Percentiles rank a stretch among this genome's conserved stretches.
phyloP scores from a whole-genome alignment of 2,329 filamentous ascomycete genomes.

The Stachybotrys elegans region DNA sequence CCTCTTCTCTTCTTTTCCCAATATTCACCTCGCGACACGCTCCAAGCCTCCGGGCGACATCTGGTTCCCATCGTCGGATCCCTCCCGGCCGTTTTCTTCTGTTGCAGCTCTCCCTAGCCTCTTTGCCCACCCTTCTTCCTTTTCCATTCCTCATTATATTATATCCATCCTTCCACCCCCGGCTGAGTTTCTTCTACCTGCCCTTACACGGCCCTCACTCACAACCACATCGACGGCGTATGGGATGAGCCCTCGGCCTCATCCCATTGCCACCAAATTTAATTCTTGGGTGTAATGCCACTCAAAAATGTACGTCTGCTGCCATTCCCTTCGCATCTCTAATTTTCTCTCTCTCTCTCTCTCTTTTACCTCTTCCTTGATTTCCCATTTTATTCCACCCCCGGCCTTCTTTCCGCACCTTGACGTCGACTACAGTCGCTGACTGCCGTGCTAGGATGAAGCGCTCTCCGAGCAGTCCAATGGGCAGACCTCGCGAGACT shows the following conservation, averaged over 20 bases:
- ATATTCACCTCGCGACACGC: no score
- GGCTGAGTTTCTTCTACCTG: no score
- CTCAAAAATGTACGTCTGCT: conserved; percentile 30
- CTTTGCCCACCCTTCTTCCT: no score
- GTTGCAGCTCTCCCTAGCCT: no score
- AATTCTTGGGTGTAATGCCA: conserved; percentile 30
- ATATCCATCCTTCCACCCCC: no score
- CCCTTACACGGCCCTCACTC: conserved; percentile 13
- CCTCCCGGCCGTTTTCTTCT: no score
- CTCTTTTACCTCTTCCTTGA: conserved; percentile 6
- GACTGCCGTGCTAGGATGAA: conserved; percentile 24
- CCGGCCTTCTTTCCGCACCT: conserved; percentile 8
- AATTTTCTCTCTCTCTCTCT: conserved; percentile 14
- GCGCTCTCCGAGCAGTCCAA: conserved; percentile 28
- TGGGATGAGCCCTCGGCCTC: conserved; percentile 14
- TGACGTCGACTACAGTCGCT: conserved; percentile 11
- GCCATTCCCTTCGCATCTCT: conserved; percentile 10
- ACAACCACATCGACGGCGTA: conserved; percentile 3
- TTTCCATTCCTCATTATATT: no score
- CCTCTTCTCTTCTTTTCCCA: conserved; percentile 24
- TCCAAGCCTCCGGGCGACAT: conserved; percentile 21
- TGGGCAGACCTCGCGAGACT: conserved; percentile 24
- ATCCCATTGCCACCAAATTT: conserved; percentile 28
- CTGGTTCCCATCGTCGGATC: no score
- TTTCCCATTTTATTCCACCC: conserved; percentile 5